Evolutionary conservation across 768 basidiomycete species (phyloP).

Genomic region (Kwoniella sp.): DNA sequence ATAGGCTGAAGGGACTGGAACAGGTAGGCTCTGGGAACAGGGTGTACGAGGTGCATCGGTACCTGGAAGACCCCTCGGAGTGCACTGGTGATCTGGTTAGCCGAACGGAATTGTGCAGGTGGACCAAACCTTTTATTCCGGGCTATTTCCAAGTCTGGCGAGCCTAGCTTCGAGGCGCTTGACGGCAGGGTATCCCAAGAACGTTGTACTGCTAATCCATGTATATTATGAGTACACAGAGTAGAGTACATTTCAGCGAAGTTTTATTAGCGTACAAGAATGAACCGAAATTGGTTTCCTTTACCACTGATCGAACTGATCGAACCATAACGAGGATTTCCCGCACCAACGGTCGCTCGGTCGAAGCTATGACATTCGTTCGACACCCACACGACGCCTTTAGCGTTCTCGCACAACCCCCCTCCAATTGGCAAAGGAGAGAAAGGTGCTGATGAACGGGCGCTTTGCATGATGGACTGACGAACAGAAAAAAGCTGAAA

Average conservation of each 20-base stretch:
- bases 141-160: conserved; percentile 49
- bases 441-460: too few relatives aligned
- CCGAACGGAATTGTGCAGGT: conserved; percentile 35
- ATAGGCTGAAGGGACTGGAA: conserved; percentile 23
- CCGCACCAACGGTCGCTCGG: too few relatives aligned
- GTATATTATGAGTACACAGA: not conserved
- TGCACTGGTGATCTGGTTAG: conserved; percentile 6
- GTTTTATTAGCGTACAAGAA: too few relatives aligned
- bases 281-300: too few relatives aligned
- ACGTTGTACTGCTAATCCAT: not conserved
- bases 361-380: too few relatives aligned
- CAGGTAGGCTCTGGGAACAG: conserved; percentile 45
- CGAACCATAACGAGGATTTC: too few relatives aligned
- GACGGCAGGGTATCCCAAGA: not conserved
- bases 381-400: too few relatives aligned
- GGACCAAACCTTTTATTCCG: conserved; percentile 39
- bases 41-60: conserved; percentile 42
- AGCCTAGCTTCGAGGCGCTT: conserved; percentile 2
- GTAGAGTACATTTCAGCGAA: too few relatives aligned
- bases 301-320: too few relatives aligned
- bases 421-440: too few relatives aligned
- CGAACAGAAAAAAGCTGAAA: not conserved
- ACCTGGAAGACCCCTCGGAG: not conserved
- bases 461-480: not conserved
- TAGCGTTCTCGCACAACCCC: too few relatives aligned